A percentile compares a stretch with the other conserved stretches of the same genome.
phyloP scores from a whole-genome alignment of 192 early-diverging fungal genomes.

The Coemansia sp. region DNA sequence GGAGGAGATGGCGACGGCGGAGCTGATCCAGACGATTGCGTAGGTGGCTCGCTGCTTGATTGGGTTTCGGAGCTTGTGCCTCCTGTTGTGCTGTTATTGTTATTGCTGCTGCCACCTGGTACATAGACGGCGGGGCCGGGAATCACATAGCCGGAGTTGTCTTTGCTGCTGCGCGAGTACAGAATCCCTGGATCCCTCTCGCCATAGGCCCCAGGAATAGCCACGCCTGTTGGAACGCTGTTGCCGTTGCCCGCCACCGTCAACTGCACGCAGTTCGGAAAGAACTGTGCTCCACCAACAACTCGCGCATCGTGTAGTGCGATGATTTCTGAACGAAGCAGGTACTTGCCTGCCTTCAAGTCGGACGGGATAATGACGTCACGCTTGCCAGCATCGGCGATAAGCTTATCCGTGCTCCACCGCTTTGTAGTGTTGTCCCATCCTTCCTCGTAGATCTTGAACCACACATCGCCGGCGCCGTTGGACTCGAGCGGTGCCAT shows the following conservation, averaged over 20 bases:
- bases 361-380: conserved; percentile 30
- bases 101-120: not conserved
- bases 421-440: conserved; percentile 18
- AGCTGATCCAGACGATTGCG: not conserved
- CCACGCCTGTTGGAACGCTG: conserved; percentile 16
- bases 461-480: conserved; percentile 29
- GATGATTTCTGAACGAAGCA: conserved; percentile 31
- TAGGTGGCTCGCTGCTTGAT: not conserved
- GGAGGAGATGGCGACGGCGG: not conserved
- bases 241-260: conserved; percentile 16
- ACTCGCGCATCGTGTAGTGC: conserved; percentile 12
- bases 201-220: conserved; percentile 29
- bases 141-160: conserved; percentile 6
- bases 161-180: conserved; percentile 4
- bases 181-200: conserved; percentile 17
- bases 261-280: conserved; percentile 27
- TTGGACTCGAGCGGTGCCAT: conserved; percentile 24
- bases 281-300: conserved; percentile 25
- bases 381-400: conserved; percentile 22
- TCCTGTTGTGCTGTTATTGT: not conserved
- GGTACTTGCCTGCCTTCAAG: conserved; percentile 19
- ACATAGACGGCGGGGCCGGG: conserved; percentile 3
- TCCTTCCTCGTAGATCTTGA: conserved; percentile 43
- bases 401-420: conserved; percentile 40
- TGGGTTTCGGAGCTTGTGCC: not conserved